Evolutionary conservation across 1,284 basidiomycete species (phyloP).

Genomic region (Pulveroboletus sp.): DNA sequence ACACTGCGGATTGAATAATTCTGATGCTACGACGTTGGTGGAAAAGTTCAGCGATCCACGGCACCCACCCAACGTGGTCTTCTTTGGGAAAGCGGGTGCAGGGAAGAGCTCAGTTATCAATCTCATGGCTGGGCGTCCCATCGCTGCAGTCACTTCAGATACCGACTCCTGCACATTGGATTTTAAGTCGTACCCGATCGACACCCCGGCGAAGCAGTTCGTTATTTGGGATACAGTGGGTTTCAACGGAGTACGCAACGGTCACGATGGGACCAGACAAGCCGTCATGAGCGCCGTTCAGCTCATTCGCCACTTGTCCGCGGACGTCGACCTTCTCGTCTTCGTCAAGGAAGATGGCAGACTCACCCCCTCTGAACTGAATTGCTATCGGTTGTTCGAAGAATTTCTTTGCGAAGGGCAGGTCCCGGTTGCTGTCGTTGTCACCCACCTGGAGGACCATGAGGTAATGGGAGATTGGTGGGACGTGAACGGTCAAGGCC

Average conservation of each 20-base stretch:
- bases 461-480: constrained; percentile 9
- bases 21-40: not conserved
- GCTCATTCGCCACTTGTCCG: not conserved
- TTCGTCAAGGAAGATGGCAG: constrained; percentile 30
- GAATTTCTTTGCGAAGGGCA: constrained; percentile 27
- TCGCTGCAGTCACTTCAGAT: constrained; percentile 1
- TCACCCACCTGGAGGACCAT: constrained; percentile 23
- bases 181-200: not conserved
- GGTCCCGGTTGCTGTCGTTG: constrained; percentile 33
- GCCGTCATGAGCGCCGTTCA: not conserved
- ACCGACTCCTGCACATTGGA: constrained; percentile 2
- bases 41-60: not conserved
- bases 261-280: not conserved
- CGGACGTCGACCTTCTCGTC: constrained; percentile 31
- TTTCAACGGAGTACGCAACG: not conserved
- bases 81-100: constrained; percentile 15
- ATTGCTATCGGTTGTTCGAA: constrained; percentile 30
- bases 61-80: constrained; percentile 1
- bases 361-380: constrained; percentile 22
- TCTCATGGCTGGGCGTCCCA: constrained; percentile 1
- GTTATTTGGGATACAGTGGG: constrained; percentile 35
- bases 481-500: not conserved
- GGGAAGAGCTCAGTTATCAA: constrained; percentile 12
- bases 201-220: constrained; percentile 4
- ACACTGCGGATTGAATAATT: not conserved